Evolutionary conservation across 176 grass and related monocot species (phyloP).

Genomic region (Paspalum vaginatum): DNA sequence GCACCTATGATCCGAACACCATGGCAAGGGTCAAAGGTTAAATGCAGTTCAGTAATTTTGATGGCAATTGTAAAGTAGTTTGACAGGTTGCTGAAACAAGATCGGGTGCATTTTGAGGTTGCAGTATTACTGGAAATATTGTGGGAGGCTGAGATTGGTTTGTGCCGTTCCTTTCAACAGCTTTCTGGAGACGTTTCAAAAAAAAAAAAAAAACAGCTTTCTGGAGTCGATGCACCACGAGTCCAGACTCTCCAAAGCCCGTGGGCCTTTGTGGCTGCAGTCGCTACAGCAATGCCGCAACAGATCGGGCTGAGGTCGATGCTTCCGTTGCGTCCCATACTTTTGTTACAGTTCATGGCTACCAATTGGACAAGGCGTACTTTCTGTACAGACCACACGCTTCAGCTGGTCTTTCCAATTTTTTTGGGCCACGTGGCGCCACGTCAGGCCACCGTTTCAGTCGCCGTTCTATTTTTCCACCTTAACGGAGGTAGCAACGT

Average conservation of each 20-base stretch:
- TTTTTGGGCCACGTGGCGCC: conserved; percentile 15
- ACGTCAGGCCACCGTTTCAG: conserved; percentile 9
- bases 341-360: background rate
- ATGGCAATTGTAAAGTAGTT: too few species aligned
- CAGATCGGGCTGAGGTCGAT: background rate
- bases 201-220: too few species aligned
- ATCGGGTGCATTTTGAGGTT: too few species aligned
- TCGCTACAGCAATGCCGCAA: background rate
- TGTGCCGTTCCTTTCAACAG: too few species aligned
- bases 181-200: too few species aligned
- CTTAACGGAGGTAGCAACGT: background rate
- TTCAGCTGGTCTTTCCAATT: background rate
- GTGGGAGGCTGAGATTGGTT: too few species aligned
- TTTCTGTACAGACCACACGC: conserved; percentile 19
- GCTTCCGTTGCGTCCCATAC: background rate
- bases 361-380: background rate
- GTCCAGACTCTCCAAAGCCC: too few species aligned
- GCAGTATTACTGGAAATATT: too few species aligned
- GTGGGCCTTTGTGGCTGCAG: background rate
- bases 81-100: too few species aligned
- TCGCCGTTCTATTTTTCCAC: background rate
- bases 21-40: too few species aligned
- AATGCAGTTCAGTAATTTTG: too few species aligned
- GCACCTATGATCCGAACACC: background rate
- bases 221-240: too few species aligned